Evolutionary conservation across 2,329 filamentous ascomycete species (phyloP).

Genomic region (Colletotrichum zoysiae): DNA sequence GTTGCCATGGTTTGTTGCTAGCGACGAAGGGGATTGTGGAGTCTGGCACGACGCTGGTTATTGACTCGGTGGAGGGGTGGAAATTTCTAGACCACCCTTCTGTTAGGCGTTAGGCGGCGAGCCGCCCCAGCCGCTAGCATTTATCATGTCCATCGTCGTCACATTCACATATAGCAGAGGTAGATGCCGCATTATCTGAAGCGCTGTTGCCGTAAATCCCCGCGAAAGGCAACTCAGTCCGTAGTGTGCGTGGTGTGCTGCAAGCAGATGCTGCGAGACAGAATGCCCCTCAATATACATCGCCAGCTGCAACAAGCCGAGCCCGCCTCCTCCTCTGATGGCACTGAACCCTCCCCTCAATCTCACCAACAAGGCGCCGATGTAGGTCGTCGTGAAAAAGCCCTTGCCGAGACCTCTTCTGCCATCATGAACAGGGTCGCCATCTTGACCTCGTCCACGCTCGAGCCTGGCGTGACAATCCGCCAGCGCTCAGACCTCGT

Average conservation of each 20-base stretch:
- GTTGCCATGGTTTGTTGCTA: conserved; percentile 36
- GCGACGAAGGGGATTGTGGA: conserved; percentile 4
- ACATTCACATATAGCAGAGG: neutral
- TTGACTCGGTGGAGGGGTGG: conserved; percentile 28
- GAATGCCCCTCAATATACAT: conserved; percentile 37
- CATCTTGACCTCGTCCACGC: conserved; percentile 55
- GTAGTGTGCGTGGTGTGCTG: conserved; percentile 7
- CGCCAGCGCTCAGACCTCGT: conserved; percentile 50
- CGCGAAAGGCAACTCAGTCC: neutral
- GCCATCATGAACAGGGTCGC: conserved; percentile 52
- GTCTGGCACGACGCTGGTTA: conserved; percentile 11
- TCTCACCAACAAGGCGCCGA: conserved; percentile 12
- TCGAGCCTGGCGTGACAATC: conserved; percentile 49
- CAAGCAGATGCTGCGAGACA: conserved; percentile 21
- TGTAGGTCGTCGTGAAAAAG: conserved; percentile 32
- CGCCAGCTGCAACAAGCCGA: conserved; percentile 14
- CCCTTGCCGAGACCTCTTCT: conserved; percentile 37
- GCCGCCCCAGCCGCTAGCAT: conserved; percentile 6
- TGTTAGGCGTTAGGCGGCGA: conserved; percentile 21
- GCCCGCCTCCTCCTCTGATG: conserved; percentile 1
- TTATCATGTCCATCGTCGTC: neutral
- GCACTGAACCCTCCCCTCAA: neutral
- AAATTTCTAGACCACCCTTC: conserved; percentile 35
- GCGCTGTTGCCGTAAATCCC: conserved; percentile 21
- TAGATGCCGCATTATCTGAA: neutral